Base-by-base conservation (phyloP, 2,329 filamentous ascomycete species). In the Lasiodiplodia hormozganensis region DNA sequence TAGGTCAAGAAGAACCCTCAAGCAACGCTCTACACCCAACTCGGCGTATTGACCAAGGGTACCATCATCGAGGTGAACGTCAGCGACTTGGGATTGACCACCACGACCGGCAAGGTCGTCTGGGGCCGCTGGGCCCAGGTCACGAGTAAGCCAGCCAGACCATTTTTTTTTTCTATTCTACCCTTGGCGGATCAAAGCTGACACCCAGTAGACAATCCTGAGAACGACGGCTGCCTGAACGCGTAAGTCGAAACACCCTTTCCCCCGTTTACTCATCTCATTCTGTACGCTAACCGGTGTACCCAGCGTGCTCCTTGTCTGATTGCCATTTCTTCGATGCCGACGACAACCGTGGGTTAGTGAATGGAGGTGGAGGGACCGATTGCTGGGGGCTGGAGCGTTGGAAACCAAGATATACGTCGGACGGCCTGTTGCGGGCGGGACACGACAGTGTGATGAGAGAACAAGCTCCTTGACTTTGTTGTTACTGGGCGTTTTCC, bases 1-100 rank as follows among this genome's bases (percentile, higher is more conserved):
- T 4, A 11, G 11, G 90, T 92, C 69, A 92, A 93, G 85, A 94
- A 93, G 86, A 95, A 94, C 81, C 93, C 93, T 2, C 92, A 94
- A 82, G 66, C 66, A 6, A 34, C 60, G 1, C 62, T 97, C 77
- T 97, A 97, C 82, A 97, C 95, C 0, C 94, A 97, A 77, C 84
- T 98, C 5, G 95, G 95, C 70, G 94, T 97, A 3, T 80, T 97
- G 76, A 95, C 92, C 58, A 94, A 94, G 82, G 76, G 72, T 71
- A 62, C 64, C n/a, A 88, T 91, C 70, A 89, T 95, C 76, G 95
- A 98, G 82, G 94, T 98, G 75, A 97, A 99, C 78, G 94, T 97
- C 36, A 92, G 88, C 68, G 96, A 99, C 79, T 82, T 98, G 71
- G 96, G 96, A 71, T 84, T 98, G 70, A 93, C 96, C 18, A 98